Evolutionary conservation across 345 rosid species (phyloP).

Genomic region (Citrus trifoliata): DNA sequence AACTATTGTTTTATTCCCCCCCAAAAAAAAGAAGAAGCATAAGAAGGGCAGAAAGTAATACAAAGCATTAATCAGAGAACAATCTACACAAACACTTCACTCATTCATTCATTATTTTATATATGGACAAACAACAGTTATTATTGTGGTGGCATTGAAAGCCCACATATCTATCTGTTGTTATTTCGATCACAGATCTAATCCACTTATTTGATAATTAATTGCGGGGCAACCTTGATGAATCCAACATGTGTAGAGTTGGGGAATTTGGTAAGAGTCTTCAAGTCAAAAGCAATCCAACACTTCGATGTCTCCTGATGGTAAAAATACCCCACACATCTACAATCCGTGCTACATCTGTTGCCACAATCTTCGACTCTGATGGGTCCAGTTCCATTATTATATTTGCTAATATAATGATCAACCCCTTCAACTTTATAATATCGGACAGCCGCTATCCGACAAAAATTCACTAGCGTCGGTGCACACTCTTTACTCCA

Average conservation of each 20-base stretch:
- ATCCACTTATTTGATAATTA: too few relatives aligned
- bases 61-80: too few relatives aligned
- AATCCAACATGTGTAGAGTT: slow-evolving; percentile 26
- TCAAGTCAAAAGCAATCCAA: slow-evolving; percentile 22
- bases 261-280: slow-evolving; percentile 21
- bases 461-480: slow-evolving; percentile 15
- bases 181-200: too few relatives aligned
- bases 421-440: slow-evolving; percentile 50
- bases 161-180: too few relatives aligned
- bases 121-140: too few relatives aligned
- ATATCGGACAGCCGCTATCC: slow-evolving; percentile 23
- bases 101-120: too few relatives aligned
- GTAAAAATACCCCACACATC: slow-evolving; percentile 27
- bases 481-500: slow-evolving; percentile 46
- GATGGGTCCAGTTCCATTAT: slow-evolving; percentile 33
- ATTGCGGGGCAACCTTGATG: slow-evolving; percentile 3
- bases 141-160: too few relatives aligned
- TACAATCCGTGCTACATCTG: slow-evolving; percentile 22
- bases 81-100: too few relatives aligned
- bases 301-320: slow-evolving; percentile 21
- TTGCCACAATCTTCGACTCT: slow-evolving; percentile 20
- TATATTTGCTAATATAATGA: slow-evolving; percentile 43
- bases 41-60: too few relatives aligned
- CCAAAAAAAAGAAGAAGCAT: too few relatives aligned
- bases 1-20: too few relatives aligned